Conservation (phyloP, 176 grass and related monocot genomes). For the Echinochloa phyllopogon region DNA sequence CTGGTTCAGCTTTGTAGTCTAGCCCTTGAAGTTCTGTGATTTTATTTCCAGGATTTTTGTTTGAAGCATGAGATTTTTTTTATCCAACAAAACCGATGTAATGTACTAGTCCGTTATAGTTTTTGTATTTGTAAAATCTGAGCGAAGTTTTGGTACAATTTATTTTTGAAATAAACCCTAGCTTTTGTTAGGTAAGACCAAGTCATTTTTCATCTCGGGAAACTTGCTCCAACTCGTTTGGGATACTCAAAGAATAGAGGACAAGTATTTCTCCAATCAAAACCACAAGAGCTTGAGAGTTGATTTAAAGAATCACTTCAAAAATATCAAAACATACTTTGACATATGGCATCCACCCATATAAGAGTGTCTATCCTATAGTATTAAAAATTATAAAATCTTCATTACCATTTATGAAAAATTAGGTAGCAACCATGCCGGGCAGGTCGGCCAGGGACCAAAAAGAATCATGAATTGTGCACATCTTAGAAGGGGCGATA, state of each 20-base stretch:
- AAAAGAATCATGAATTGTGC: neutral
- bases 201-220: too few species aligned
- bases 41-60: neutral
- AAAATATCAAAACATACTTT: neutral
- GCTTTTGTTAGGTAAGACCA: too few species aligned
- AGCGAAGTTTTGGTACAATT: neutral
- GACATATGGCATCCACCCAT: neutral
- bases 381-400: neutral
- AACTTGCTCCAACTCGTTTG: too few species aligned
- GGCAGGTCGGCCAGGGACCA: conserved; percentile 16
- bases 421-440: neutral
- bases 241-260: neutral
- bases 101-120: neutral
- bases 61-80: neutral
- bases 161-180: neutral
- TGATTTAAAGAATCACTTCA: neutral
- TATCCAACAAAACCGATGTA: neutral
- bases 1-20: neutral
- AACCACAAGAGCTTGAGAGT: neutral
- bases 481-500: neutral
- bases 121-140: neutral
- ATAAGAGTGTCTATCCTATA: neutral
- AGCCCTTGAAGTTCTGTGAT: neutral
- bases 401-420: neutral
- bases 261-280: neutral